These are phyloP conservation scores for Pueraria montana DNA, from an alignment of 306 rosid species.

Conservation along the genomic window DNA sequence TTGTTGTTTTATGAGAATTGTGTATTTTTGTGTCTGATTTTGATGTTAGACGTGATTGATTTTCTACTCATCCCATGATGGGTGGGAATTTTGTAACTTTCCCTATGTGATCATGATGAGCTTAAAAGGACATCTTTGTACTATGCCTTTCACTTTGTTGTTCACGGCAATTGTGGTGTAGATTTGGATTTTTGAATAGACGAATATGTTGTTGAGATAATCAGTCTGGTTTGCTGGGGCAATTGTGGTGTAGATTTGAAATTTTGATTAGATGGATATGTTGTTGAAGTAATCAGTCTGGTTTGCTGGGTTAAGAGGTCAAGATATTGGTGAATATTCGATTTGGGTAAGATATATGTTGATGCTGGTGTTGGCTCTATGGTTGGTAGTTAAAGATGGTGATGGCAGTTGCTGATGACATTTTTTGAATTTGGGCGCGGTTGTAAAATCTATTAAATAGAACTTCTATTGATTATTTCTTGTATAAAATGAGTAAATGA, in stretches of 20 bases:
- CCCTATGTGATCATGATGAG: constrained; percentile 6
- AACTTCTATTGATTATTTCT: constrained; percentile 28
- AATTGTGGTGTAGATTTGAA: constrained; percentile 17
- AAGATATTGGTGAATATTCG: background rate
- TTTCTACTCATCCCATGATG: constrained; percentile 14
- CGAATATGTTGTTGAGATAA: constrained; percentile 21
- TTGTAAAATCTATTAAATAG: constrained; percentile 1
- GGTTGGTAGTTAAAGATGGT: constrained; percentile 5
- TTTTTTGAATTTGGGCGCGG: background rate
- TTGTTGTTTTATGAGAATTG: constrained; percentile 30
- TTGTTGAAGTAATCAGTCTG: constrained; percentile 24
- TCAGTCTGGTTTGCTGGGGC: constrained; percentile 10
- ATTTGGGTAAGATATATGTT: constrained; percentile 5
- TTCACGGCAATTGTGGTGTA: constrained; percentile 12
- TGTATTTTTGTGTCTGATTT: constrained; percentile 20
- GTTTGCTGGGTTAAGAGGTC: constrained; percentile 21
- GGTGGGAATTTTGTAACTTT: constrained; percentile 9
- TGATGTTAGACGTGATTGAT: constrained; percentile 6
- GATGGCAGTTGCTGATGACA: constrained; percentile 8
- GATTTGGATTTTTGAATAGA: constrained; percentile 10
- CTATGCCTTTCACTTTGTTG: constrained; percentile 4
- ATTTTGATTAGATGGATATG: constrained; percentile 9
- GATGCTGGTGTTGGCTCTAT: constrained; percentile 27
- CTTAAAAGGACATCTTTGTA: background rate
- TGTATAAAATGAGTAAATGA: background rate